Percentiles rank a stretch among this genome's conserved stretches.
Conservation (phyloP, 768 basidiomycete genomes). For the Steccherinum ochraceum region DNA sequence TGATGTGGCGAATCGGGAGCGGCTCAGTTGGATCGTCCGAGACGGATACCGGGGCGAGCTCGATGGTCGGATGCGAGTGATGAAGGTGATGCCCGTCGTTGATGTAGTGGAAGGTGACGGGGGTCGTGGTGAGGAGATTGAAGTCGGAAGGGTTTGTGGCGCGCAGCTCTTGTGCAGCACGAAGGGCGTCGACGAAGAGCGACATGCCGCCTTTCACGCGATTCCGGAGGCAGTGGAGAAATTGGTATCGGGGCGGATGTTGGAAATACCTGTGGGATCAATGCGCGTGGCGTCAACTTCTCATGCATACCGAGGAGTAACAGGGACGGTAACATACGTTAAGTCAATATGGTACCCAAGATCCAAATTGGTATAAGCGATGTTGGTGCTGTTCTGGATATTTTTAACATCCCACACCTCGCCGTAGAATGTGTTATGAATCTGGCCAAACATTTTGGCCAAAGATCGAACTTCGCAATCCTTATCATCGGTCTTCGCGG, state of each 20-base stretch:
- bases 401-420: slow-evolving; percentile 84
- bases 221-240: slow-evolving; percentile 87
- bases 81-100: slow-evolving; percentile 86
- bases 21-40: slow-evolving; percentile 1
- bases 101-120: slow-evolving; percentile 86
- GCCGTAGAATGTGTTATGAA: slow-evolving; percentile 89
- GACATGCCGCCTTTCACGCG: slow-evolving; percentile 79
- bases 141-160: slow-evolving; percentile 44
- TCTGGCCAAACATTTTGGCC: slow-evolving; percentile 62
- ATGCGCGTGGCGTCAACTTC: neutral
- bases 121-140: slow-evolving; percentile 48
- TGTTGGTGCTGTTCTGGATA: slow-evolving; percentile 68
- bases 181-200: slow-evolving; percentile 78
- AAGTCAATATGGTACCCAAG: slow-evolving; percentile 92
- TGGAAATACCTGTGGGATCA: slow-evolving; percentile 61
- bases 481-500: slow-evolving; percentile 47
- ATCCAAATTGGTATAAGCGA: slow-evolving; percentile 90
- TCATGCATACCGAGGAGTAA: neutral
- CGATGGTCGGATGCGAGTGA: slow-evolving; percentile 67
- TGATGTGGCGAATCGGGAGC: slow-evolving; percentile 55
- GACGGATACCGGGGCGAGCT: slow-evolving; percentile 40
- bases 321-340: slow-evolving; percentile 47
- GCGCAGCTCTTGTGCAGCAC: slow-evolving; percentile 52
- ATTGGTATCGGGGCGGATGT: slow-evolving; percentile 86
- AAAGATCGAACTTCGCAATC: slow-evolving; percentile 64